phyloP scores from a whole-genome alignment of 106 monocot genomes.

The Xerophyta viscosa region DNA sequence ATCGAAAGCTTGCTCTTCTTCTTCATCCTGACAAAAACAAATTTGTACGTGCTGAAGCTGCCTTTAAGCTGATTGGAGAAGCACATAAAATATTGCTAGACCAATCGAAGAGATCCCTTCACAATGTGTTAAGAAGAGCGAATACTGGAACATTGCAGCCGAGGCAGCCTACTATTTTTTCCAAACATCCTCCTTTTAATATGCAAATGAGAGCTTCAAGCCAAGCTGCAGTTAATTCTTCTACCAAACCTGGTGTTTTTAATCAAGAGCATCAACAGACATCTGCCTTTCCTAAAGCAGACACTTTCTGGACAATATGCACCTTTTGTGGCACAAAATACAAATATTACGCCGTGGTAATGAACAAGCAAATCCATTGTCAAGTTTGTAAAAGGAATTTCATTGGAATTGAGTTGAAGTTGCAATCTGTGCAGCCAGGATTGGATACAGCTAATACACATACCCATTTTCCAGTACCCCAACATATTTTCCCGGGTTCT shows the following conservation, averaged over 20 bases:
- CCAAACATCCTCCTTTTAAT: constrained; percentile 10
- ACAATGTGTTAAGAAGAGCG: constrained; percentile 61
- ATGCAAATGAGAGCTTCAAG: constrained; percentile 11
- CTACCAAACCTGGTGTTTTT: neutral
- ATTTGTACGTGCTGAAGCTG: constrained; percentile 85
- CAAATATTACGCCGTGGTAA: constrained; percentile 25
- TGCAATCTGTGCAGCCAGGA: constrained; percentile 7
- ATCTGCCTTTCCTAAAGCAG: constrained; percentile 1
- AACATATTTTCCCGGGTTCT: neutral
- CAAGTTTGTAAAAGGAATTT: constrained; percentile 49
- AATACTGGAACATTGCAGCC: neutral
- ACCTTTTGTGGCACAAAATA: constrained; percentile 36
- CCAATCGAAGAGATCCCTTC: constrained; percentile 37
- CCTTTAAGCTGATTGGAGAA: constrained; percentile 84
- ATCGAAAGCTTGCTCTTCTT: constrained; percentile 71
- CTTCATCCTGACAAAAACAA: constrained; percentile 98
- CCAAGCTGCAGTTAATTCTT: neutral
- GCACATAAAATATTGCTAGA: constrained; percentile 67
- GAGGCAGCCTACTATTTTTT: constrained; percentile 21
- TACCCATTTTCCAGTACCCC: neutral
- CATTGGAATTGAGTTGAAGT: constrained; percentile 47
- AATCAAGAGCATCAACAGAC: constrained; percentile 14
- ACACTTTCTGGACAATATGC: constrained; percentile 59
- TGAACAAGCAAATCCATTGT: constrained; percentile 43
- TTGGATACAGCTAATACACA: constrained; percentile 3